Percentiles rank a stretch among this genome's conserved stretches.
Conservation (phyloP, 2,329 filamentous ascomycete species). For the Rhinocladiella similis region DNA sequence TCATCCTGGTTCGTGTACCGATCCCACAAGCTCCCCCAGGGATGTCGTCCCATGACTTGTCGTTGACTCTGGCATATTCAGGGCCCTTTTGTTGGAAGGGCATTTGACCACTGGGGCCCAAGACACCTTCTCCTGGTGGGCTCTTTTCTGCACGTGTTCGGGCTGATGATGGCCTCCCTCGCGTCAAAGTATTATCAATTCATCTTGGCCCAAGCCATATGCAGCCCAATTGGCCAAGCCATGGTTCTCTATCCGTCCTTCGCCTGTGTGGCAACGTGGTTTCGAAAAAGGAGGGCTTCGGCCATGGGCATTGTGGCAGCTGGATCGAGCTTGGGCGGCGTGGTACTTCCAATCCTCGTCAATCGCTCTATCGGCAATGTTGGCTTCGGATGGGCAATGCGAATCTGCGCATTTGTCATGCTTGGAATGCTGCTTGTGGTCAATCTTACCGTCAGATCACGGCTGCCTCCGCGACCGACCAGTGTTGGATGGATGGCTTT, state of each 20-base stretch:
- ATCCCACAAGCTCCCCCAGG: no score
- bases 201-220: slow-evolving; percentile 56
- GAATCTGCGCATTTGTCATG: slow-evolving; percentile 60
- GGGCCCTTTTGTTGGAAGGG: background rate
- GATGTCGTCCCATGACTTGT: no score
- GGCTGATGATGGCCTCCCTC: slow-evolving; percentile 59
- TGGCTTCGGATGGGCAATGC: slow-evolving; percentile 60
- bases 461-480: slow-evolving; percentile 43
- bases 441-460: slow-evolving; percentile 54
- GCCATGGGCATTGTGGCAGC: slow-evolving; percentile 56
- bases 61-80: no score
- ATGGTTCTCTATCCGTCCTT: slow-evolving; percentile 51
- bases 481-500: slow-evolving; percentile 35
- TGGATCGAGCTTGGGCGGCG: slow-evolving; percentile 58
- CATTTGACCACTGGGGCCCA: slow-evolving; percentile 60
- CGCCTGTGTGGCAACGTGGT: slow-evolving; percentile 35
- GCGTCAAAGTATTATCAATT: slow-evolving; percentile 58
- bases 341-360: slow-evolving; percentile 65
- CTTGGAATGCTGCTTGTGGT: slow-evolving; percentile 58
- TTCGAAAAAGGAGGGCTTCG: slow-evolving; percentile 49
- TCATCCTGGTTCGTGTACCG: no score
- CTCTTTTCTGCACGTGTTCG: slow-evolving; percentile 56
- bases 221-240: slow-evolving; percentile 52
- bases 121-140: slow-evolving; percentile 53
- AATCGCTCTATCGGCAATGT: slow-evolving; percentile 53